Evolutionary conservation across 2,329 filamentous ascomycete species (phyloP).

Genomic region (Penicillium glabrum): DNA sequence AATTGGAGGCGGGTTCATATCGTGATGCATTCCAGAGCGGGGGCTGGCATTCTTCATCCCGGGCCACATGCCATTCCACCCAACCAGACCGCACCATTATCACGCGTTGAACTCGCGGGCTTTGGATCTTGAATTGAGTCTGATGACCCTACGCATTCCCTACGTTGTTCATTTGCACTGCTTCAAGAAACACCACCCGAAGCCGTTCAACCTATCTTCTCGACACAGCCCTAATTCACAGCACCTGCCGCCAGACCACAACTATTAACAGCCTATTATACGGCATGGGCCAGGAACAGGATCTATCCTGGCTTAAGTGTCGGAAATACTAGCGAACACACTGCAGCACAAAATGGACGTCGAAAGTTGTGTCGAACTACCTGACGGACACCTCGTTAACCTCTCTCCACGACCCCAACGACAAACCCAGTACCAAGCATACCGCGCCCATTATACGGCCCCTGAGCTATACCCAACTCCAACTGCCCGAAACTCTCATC

Average conservation of each 20-base stretch:
- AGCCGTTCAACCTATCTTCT: neutral
- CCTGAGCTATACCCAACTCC: conserved; percentile 9
- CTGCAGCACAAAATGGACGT: conserved; percentile 25
- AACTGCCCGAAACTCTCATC: conserved; percentile 4
- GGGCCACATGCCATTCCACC: conserved; percentile 19
- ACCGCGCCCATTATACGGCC: conserved; percentile 15
- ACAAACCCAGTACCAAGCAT: conserved; percentile 16
- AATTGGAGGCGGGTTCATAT: conserved; percentile 16
- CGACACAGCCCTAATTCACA: conserved; percentile 4
- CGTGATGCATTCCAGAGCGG: conserved; percentile 18
- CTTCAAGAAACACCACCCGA: neutral
- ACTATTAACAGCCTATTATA: neutral
- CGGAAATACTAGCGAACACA: conserved; percentile 5
- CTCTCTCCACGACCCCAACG: conserved; percentile 24
- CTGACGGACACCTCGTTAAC: conserved; percentile 31
- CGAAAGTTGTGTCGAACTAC: conserved; percentile 24
- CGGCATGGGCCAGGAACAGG: conserved; percentile 18
- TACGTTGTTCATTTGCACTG: conserved; percentile 5
- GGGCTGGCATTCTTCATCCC: conserved; percentile 23
- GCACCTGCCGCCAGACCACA: neutral
- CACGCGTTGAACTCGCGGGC: conserved; percentile 14
- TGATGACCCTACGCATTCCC: conserved; percentile 8
- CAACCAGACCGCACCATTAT: conserved; percentile 19
- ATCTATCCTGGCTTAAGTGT: conserved; percentile 18
- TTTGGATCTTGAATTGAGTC: neutral